Evolutionary conservation across 225 moss, liverwort and hornwort species (phyloP).

Genomic region (Sphagnum tenellum): DNA sequence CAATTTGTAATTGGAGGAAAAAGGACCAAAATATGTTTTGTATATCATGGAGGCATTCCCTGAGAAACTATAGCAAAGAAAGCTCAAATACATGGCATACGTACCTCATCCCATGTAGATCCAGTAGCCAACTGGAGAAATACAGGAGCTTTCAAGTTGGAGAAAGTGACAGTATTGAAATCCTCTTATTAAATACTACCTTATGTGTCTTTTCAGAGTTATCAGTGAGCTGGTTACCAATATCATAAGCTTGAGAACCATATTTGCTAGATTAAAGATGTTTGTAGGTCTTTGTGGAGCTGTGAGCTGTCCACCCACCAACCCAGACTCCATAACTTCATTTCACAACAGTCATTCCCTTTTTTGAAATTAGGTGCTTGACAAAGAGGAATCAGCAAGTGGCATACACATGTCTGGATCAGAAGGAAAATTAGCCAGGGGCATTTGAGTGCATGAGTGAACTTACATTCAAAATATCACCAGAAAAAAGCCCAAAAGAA

Average conservation of each 20-base stretch:
- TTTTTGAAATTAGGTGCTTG: background rate
- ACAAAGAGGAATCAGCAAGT: background rate
- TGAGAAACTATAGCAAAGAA: too few relatives aligned
- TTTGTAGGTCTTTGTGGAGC: background rate
- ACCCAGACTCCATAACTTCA: background rate
- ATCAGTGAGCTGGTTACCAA: background rate
- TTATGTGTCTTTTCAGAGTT: background rate
- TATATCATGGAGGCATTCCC: too few relatives aligned
- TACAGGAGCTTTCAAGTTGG: conserved; percentile 42
- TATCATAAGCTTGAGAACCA: background rate
- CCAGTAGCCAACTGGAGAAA: conserved; percentile 55
- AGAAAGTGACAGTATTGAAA: conserved; percentile 28
- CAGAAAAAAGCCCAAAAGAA: conserved; percentile 55
- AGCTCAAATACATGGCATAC: background rate
- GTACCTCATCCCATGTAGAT: conserved; percentile 47
- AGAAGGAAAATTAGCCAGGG: too few relatives aligned
- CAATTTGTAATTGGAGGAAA: too few relatives aligned
- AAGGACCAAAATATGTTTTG: too few relatives aligned
- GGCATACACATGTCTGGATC: too few relatives aligned
- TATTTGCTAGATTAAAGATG: background rate
- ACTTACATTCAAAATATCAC: conserved; percentile 31
- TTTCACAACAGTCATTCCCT: background rate
- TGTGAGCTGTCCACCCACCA: background rate
- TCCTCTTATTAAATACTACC: background rate
- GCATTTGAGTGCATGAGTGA: too few relatives aligned